These are phyloP conservation scores for Senna tora DNA, from an alignment of 306 rosid species.

Conservation along the genomic window DNA sequence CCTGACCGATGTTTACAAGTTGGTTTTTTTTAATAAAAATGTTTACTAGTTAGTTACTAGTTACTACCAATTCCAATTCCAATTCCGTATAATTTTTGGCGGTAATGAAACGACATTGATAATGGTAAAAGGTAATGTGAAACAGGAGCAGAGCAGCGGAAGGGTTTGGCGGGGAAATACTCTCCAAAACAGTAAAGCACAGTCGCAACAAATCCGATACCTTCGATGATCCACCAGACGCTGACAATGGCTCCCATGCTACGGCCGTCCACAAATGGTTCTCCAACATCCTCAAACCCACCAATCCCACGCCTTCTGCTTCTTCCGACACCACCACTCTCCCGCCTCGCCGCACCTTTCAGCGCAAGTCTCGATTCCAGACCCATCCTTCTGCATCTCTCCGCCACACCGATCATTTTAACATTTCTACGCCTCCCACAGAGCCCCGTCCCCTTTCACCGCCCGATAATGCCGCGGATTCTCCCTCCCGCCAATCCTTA, in stretches of 20 bases:
- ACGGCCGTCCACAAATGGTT: constrained; percentile 70
- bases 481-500: constrained; percentile 34
- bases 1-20: too few relatives aligned
- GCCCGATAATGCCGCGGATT: too few relatives aligned
- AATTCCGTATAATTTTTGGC: too few relatives aligned
- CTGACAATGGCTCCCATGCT: constrained; percentile 48
- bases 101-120: too few relatives aligned
- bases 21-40: too few relatives aligned
- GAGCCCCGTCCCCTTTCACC: too few relatives aligned
- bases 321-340: constrained; percentile 23
- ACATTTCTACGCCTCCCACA: constrained; percentile 26
- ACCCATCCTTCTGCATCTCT: constrained; percentile 56
- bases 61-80: too few relatives aligned
- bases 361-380: constrained; percentile 75
- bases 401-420: constrained; percentile 42
- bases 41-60: too few relatives aligned
- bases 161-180: constrained; percentile 77
- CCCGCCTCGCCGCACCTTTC: constrained; percentile 53
- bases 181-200: constrained; percentile 64
- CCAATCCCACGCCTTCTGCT: constrained; percentile 17
- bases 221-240: constrained; percentile 17
- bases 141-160: constrained; percentile 58
- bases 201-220: constrained; percentile 68
- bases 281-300: constrained; percentile 65
- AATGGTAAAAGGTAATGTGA: neutral